Evolutionary conservation across 305 asterid genomes (phyloP), one percentile per base, ranked within the genome.

Genomic region (Fraxinus ornus): DNA sequence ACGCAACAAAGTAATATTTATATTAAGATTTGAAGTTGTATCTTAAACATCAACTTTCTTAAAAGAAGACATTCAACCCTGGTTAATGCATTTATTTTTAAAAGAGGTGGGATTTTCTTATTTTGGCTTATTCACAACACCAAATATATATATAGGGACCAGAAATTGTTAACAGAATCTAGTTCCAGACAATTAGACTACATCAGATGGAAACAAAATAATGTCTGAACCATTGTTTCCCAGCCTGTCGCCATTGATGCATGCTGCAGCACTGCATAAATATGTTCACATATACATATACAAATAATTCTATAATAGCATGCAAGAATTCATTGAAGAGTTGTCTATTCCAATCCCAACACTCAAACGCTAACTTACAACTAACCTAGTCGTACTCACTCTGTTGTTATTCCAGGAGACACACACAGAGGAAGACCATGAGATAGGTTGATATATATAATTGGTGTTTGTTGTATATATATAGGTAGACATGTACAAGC

Each of bases 271-370:
- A 47, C 57, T 47, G 55, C 55, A 47, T 12, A 47, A 47, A 9
- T 39, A 39, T 39, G 10, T 37, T 7, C 44, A 37, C 44, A 22
- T 37, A 37, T 39, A 8, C 12, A 39, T 1, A 7, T 39, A 2
- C 15, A 41, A 41, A 41, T 41, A 41, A 41, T 41, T 41, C 49
- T 9, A 41, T 41, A 8, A 41, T 10, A 8, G 32, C 28, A 7
- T 30, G 24, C 22, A 24, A 55, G 7, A n/a, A 55, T 55, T 17
- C 2, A 19, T 55, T 55, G 19, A 17, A 32, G 84, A 76, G 8
- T 44, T 22, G 86, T 84, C 86, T 75, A 84, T 84, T 84, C 83
- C 41, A 80, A 84, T 17, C 49, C 49, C 47, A 39, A 39, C 47
- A 39, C 47, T 39, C 12, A 10, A 39, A 39, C 47, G 35, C 62